Conservation (phyloP, 495 filamentous ascomycete species). For the Haplographium delicatum region DNA sequence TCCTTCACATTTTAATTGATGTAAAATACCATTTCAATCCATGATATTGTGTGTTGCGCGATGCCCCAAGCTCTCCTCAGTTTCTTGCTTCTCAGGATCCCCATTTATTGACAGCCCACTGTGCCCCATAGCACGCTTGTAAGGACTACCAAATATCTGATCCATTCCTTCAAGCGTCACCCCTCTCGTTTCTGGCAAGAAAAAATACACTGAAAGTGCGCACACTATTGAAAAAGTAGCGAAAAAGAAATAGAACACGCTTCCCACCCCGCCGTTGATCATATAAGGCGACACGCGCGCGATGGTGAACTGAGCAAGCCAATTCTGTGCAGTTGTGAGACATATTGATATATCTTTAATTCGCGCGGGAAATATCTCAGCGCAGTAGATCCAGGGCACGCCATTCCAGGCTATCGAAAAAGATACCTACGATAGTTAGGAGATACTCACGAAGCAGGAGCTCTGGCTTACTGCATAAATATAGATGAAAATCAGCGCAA, state of each 20-base stretch:
- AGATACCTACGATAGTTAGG: too few relatives aligned
- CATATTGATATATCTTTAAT: constrained; percentile 29
- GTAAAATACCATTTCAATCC: too few relatives aligned
- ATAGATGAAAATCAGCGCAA: constrained; percentile 47
- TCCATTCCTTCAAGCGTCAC: constrained; percentile 60
- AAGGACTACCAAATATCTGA: neutral
- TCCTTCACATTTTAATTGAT: too few relatives aligned
- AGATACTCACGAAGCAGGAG: too few relatives aligned
- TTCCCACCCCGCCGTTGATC: constrained; percentile 35
- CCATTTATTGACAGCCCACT: too few relatives aligned
- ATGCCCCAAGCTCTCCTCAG: too few relatives aligned
- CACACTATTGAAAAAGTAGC: constrained; percentile 47
- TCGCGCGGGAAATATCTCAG: constrained; percentile 5
- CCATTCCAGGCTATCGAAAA: constrained; percentile 55
- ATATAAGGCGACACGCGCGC: constrained; percentile 35
- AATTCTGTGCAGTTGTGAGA: constrained; percentile 29
- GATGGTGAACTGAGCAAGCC: constrained; percentile 33
- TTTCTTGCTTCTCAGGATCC: too few relatives aligned
- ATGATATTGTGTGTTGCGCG: too few relatives aligned
- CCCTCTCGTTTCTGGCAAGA: constrained; percentile 53
- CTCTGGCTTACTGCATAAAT: constrained; percentile 33
- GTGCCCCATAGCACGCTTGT: too few relatives aligned
- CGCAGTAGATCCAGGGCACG: constrained; percentile 50
- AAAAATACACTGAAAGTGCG: constrained; percentile 39
- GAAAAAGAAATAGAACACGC: constrained; percentile 42